Percentiles rank a stretch among this genome's conserved stretches.
Conservation (phyloP, 116 monocot species). For the Cymodocea nodosa region DNA sequence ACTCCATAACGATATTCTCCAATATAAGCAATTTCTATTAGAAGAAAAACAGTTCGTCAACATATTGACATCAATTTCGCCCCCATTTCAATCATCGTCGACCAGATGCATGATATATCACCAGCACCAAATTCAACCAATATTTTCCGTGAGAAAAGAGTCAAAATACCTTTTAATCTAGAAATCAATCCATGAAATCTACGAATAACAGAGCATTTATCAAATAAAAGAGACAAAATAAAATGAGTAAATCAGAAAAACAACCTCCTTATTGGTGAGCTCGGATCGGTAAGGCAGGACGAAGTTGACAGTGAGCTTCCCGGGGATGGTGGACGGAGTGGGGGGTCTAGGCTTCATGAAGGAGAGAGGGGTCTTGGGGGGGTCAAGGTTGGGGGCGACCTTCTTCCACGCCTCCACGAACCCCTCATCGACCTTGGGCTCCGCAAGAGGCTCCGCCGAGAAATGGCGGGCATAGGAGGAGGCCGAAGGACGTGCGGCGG, state of each 20-base stretch:
- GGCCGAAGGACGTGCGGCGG: not conserved
- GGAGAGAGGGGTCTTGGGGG: constrained; percentile 68
- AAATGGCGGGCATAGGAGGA: constrained; percentile 7
- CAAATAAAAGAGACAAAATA: too few relatives aligned
- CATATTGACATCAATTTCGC: too few relatives aligned
- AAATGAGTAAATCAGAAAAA: not conserved
- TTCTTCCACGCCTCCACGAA: constrained; percentile 79
- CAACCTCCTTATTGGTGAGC: constrained; percentile 70
- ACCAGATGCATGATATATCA: too few relatives aligned
- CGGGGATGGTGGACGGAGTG: constrained; percentile 60
- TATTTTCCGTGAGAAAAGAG: too few relatives aligned
- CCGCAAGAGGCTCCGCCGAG: constrained; percentile 22
- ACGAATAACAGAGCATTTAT: not conserved
- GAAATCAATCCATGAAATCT: too few relatives aligned
- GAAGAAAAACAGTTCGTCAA: too few relatives aligned
- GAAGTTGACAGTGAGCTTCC: constrained; percentile 92
- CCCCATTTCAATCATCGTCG: too few relatives aligned
- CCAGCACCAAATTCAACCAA: too few relatives aligned
- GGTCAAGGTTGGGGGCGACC: constrained; percentile 77
- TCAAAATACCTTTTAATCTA: too few relatives aligned
- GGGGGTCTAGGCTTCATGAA: constrained; percentile 83
- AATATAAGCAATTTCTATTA: too few relatives aligned
- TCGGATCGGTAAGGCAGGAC: constrained; percentile 89
- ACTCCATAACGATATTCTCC: too few relatives aligned
- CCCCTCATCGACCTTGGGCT: constrained; percentile 20